Evolutionary conservation across 495 filamentous ascomycete species (phyloP).

Genomic region (Penicillium paxilli): DNA sequence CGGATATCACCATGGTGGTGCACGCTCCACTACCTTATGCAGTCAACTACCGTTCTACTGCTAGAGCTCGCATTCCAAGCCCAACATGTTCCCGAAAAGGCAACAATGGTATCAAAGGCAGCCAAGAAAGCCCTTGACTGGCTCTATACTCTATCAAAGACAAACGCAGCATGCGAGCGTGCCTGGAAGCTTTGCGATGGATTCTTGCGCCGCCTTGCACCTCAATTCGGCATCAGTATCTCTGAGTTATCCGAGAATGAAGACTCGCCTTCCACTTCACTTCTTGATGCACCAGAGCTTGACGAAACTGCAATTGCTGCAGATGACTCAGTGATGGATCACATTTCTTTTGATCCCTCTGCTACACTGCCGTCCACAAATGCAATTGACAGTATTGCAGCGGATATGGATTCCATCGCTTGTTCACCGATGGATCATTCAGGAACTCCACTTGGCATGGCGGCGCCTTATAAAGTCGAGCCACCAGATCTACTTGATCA

Average conservation of each 20-base stretch:
- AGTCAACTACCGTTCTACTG: slow-evolving; percentile 58
- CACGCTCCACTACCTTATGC: slow-evolving; percentile 62
- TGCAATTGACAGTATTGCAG: slow-evolving; percentile 18
- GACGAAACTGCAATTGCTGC: not conserved
- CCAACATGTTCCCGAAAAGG: slow-evolving; percentile 56
- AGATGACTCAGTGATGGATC: slow-evolving; percentile 9
- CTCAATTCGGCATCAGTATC: slow-evolving; percentile 29
- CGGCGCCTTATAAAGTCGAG: slow-evolving; percentile 20
- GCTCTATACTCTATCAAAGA: slow-evolving; percentile 47
- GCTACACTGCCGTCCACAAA: slow-evolving; percentile 7
- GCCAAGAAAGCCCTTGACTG: slow-evolving; percentile 56
- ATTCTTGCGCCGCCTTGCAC: slow-evolving; percentile 46
- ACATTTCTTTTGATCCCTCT: slow-evolving; percentile 22
- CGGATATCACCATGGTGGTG: slow-evolving; percentile 62
- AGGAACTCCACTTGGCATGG: slow-evolving; percentile 15
- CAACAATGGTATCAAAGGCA: slow-evolving; percentile 49
- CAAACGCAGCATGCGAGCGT: slow-evolving; percentile 46
- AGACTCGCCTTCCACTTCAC: slow-evolving; percentile 17
- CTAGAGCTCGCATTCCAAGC: slow-evolving; percentile 56
- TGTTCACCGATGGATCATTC: slow-evolving; percentile 32
- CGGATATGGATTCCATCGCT: slow-evolving; percentile 26
- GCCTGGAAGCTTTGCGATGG: slow-evolving; percentile 54
- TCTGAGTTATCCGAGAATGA: slow-evolving; percentile 28
- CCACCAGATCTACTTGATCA: slow-evolving; percentile 25
- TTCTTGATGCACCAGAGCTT: slow-evolving; percentile 15